Base-by-base conservation (phyloP, 371 early-diverging fungal genomes). In the Mortierella sp. region DNA sequence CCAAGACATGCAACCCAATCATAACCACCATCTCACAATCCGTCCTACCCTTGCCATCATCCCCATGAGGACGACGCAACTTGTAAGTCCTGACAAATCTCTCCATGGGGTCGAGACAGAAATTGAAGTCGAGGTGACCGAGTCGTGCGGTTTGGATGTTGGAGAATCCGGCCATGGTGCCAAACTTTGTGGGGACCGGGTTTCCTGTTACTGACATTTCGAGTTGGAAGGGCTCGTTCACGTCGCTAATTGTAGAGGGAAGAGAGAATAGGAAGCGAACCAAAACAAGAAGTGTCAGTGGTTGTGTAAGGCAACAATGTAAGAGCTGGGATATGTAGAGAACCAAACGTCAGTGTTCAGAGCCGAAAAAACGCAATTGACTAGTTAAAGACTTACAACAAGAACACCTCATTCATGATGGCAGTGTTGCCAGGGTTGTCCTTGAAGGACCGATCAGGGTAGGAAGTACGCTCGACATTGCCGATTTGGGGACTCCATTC, bases 341-440 rank as follows among this genome's bases (percentile, higher is more conserved):
- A 50, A 14, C 50, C 50, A 50, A 67, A 21, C 10, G 24, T 0
- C 21, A 37, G 21, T 11, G 19, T 8, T n/a, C n/a, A 34, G n/a
- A 37, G 19, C 19, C 5, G 34, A 21, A 5, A 34, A 28, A 37
- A 14, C 14, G 2, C 8, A 61, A 16, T 11, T 19, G 10, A 11
- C 48, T 28, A 24, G 16, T 31, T 21, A 24, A 48, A 21, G 21
- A 72, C 79, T 19, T 76, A 85, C 85, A 85, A 85, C 46, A 85
- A 53, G 59, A 85, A 85, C 48, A 85, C 72, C 43, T 85, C 81
- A 69, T 85, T 81, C 85, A 85, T 81, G 21, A 79, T 85, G 1
- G 79, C 85, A 14, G 85, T 85, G 72, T 78, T 85, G 48, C 81
- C 85, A 10, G 81, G 72, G 48, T 71, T 81, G 37, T 81, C 85